Percentiles rank a stretch among this genome's conserved stretches.
Conservation (phyloP, 345 rosid species). For the Arabidopsis arenosa region DNA sequence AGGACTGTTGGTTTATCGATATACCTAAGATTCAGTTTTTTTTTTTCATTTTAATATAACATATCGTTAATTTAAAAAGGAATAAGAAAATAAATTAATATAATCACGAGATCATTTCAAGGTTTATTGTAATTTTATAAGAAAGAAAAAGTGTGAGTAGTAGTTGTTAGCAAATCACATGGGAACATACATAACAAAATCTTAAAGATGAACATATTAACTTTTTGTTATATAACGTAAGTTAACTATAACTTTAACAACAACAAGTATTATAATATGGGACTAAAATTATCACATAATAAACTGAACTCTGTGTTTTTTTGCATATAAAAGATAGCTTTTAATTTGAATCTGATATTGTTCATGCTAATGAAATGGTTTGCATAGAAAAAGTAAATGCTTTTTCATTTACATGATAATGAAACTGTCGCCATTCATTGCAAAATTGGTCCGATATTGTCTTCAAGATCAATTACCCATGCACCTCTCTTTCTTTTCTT, state of each 20-base stretch:
- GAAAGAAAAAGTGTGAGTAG: constrained; percentile 30
- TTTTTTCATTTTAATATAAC: background rate
- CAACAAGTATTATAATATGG: background rate
- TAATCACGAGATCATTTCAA: constrained; percentile 12
- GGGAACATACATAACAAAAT: constrained; percentile 29
- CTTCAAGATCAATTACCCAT: constrained; percentile 7
- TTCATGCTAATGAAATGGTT: background rate
- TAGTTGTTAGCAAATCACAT: constrained; percentile 42
- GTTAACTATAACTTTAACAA: background rate
- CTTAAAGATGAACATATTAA: background rate
- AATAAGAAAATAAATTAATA: background rate
- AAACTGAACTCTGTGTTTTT: background rate
- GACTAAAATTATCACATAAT: background rate
- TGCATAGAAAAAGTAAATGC: constrained; percentile 8
- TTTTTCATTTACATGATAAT: background rate
- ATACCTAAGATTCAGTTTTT: background rate
- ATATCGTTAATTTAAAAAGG: background rate
- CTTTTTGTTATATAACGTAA: background rate
- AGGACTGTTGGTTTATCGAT: background rate
- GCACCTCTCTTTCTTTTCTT: constrained; percentile 5
- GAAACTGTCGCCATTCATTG: constrained; percentile 8
- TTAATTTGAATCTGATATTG: background rate
- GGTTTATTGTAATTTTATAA: background rate
- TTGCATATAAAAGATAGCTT: background rate
- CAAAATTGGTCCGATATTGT: constrained; percentile 4